Conservation (phyloP, 805 yeast species). For the Schizosaccharomyces japonicus region DNA sequence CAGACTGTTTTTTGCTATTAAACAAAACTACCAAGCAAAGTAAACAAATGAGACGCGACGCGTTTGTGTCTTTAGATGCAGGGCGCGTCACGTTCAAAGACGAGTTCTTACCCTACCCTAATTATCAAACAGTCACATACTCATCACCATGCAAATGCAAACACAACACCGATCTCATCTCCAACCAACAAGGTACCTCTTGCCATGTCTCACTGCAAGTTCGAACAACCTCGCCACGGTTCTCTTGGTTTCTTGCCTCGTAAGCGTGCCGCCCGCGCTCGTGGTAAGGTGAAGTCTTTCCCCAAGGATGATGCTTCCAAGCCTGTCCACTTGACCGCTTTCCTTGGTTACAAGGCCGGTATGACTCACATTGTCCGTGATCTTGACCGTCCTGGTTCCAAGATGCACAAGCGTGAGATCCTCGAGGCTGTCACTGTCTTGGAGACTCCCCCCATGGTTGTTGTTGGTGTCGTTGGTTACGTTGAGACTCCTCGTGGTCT, state of each 20-base stretch:
- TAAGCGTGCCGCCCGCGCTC: constrained; percentile 96
- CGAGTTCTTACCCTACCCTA: too few relatives aligned
- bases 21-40: too few relatives aligned
- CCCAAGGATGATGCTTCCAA: constrained; percentile 94
- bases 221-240: constrained; percentile 99
- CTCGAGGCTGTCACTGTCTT: constrained; percentile 98
- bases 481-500: constrained; percentile 99
- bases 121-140: constrained; percentile 2
- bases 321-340: constrained; percentile 97
- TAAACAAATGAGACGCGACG: too few relatives aligned
- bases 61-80: too few relatives aligned
- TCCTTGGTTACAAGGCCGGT: constrained; percentile 82
- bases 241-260: constrained; percentile 98
- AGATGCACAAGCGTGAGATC: constrained; percentile 99
- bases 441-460: constrained; percentile 96
- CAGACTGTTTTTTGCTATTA: background rate
- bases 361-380: constrained; percentile 99
- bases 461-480: constrained; percentile 99
- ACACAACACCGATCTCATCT: background rate
- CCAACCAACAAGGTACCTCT: constrained; percentile 1
- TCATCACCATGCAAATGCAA: background rate
- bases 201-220: constrained; percentile 98
- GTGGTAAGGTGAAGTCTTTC: constrained; percentile 98
- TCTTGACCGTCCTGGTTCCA: constrained; percentile 99
- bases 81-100: too few relatives aligned